A percentile compares a stretch with the other conserved stretches of the same genome.
Conservation (phyloP, 257 asterid species). For the Solanum bukasovii region DNA sequence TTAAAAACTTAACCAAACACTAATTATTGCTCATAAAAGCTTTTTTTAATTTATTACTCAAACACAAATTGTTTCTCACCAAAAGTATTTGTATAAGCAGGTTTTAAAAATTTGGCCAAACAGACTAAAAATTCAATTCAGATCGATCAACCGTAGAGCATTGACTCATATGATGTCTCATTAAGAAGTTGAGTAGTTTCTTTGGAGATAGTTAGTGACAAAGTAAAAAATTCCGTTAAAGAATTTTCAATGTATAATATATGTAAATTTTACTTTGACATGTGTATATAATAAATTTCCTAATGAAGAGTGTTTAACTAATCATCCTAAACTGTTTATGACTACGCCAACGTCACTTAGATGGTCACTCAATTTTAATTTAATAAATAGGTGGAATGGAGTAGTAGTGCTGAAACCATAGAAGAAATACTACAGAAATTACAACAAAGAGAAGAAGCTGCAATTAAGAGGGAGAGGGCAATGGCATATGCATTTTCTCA, state of each 20-base stretch:
- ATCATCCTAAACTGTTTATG: neutral
- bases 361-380: neutral
- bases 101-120: neutral
- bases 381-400: constrained; percentile 55
- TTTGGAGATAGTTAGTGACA: neutral
- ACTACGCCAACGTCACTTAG: no score
- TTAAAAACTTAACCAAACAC: fast-evolving
- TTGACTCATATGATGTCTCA: neutral
- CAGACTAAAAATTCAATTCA: neutral
- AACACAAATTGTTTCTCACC: neutral
- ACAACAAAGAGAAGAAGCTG: constrained; percentile 59
- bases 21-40: neutral
- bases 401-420: constrained; percentile 70
- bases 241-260: no score
- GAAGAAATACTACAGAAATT: constrained; percentile 57
- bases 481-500: constrained; percentile 79
- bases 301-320: neutral
- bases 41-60: no score
- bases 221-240: neutral
- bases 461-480: constrained; percentile 56
- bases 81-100: no score
- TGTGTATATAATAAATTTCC: neutral
- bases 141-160: neutral
- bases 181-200: neutral
- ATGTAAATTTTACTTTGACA: neutral